Percentiles rank a stretch among this genome's conserved stretches.
phyloP scores from a whole-genome alignment of 768 basidiomycete genomes.

The Agrocybe chaxingu region DNA sequence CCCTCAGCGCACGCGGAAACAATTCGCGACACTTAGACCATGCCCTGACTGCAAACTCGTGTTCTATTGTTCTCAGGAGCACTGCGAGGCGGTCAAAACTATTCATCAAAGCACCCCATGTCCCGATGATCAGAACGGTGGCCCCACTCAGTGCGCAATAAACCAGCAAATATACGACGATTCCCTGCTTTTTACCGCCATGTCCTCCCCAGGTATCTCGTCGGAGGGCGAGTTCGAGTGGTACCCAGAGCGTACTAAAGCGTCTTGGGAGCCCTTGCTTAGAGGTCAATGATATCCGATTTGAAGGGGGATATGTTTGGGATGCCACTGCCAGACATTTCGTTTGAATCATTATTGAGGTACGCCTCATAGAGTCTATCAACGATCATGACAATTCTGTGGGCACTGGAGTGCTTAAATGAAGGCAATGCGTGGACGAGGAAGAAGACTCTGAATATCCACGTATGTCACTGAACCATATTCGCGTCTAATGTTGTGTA shows the following conservation, averaged over 20 bases:
- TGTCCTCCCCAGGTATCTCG: conserved; percentile 12
- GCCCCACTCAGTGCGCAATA: conserved; percentile 25
- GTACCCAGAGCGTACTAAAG: conserved; percentile 26
- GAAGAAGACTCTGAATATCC: conserved; percentile 27
- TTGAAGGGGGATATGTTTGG: conserved; percentile 7
- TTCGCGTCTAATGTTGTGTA: background rate
- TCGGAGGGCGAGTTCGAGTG: conserved; percentile 20
- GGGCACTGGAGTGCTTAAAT: conserved; percentile 27
- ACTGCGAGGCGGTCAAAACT: conserved; percentile 18
- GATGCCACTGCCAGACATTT: conserved; percentile 14
- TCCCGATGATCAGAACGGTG: conserved; percentile 18
- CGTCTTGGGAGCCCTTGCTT: conserved; percentile 24
- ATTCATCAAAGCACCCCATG: conserved; percentile 17
- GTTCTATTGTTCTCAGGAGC: conserved; percentile 26
- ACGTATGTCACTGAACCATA: conserved; percentile 16
- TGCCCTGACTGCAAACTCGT: conserved; percentile 24
- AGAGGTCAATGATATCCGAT: conserved; percentile 23
- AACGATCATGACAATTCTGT: conserved; percentile 31
- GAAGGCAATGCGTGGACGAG: conserved; percentile 24
- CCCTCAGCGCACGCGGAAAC: background rate
- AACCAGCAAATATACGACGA: conserved; percentile 23
- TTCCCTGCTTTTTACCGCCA: conserved; percentile 7
- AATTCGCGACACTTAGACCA: conserved; percentile 12
- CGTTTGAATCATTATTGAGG: conserved; percentile 25
- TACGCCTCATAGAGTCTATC: conserved; percentile 25